Base-by-base conservation (phyloP, 495 filamentous ascomycete genomes). In the Oleoguttula mirabilis region DNA sequence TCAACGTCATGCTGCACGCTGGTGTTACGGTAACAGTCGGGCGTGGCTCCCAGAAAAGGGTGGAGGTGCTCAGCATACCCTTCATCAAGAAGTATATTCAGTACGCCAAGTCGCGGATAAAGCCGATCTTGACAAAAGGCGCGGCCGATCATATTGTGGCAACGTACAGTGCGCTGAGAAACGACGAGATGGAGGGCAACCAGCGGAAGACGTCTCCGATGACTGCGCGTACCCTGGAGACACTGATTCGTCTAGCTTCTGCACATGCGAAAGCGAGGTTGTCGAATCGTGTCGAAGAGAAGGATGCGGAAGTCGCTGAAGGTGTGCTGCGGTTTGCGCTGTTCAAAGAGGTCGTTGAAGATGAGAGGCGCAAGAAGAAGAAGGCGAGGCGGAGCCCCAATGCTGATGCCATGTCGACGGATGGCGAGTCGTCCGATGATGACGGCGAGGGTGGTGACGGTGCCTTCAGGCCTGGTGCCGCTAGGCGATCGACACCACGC, bases 41-140 rank as follows among this genome's bases (percentile, higher is more conserved):
- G 16, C 79, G 86, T 20, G 81, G 80, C 32, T 56, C 73, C 7
- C 74, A 72, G 55, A 82, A 84, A 62, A 79, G 81, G 45, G 71
- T 79, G 25, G 87, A 95, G 59, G 84, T 99, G n/a, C 69, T 96
- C 42, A 90, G 83, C 63, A 94, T 99, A 44, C 87, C 88, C 0
- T 99, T 99, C 66, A 87, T 99, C 64, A 96, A 96, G 70, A 99
- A 99, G 64, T 99, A 95, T 60, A 87, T 99, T 45, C 90, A 99
- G 59, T 99, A 99, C 60, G 88, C 92, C 51, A 96, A 96, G 64
- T 79, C 77, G 21, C 68, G 90, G 58, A 73, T 94, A 54, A 88
- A 87, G 75, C 90, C 90, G 3, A 68, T 92, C 19, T 65, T 99
- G 42, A 94, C 92, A 12, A 88, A 88, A 57, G 87, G 85, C 21